Percentiles rank a stretch among this genome's conserved stretches.
Conservation (phyloP, 768 basidiomycete species). For the Suillus americanus region DNA sequence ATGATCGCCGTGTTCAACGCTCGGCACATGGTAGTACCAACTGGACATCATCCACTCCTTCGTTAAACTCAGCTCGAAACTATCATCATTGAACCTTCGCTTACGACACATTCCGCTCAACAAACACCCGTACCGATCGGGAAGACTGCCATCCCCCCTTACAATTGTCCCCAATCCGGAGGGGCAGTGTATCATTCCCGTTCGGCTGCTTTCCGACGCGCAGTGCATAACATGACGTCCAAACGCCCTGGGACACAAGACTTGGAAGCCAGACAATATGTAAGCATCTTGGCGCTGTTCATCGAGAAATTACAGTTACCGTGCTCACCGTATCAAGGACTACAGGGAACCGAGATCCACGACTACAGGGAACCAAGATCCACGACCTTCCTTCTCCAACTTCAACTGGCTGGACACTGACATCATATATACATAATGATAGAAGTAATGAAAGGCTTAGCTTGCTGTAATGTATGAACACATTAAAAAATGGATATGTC, state of each 20-base stretch:
- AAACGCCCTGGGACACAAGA: background rate
- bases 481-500: background rate
- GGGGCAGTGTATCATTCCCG: background rate
- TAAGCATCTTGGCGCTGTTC: background rate
- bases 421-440: background rate
- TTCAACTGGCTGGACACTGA: background rate
- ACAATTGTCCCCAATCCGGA: background rate
- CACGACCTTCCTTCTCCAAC: background rate
- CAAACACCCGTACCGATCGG: background rate
- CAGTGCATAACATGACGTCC: background rate
- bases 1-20: background rate
- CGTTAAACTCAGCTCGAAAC: background rate
- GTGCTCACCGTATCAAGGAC: background rate
- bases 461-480: slow-evolving; percentile 4
- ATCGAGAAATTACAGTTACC: background rate
- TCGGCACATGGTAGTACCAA: background rate
- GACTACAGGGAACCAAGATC: background rate
- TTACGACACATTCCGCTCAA: background rate
- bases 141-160: background rate
- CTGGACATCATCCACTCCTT: background rate
- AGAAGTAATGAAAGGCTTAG: background rate
- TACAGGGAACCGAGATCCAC: background rate
- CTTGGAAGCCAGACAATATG: background rate
- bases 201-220: background rate
- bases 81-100: background rate